phyloP scores from a whole-genome alignment of 75 land plant genomes.

The Sequoia sempervirens region DNA sequence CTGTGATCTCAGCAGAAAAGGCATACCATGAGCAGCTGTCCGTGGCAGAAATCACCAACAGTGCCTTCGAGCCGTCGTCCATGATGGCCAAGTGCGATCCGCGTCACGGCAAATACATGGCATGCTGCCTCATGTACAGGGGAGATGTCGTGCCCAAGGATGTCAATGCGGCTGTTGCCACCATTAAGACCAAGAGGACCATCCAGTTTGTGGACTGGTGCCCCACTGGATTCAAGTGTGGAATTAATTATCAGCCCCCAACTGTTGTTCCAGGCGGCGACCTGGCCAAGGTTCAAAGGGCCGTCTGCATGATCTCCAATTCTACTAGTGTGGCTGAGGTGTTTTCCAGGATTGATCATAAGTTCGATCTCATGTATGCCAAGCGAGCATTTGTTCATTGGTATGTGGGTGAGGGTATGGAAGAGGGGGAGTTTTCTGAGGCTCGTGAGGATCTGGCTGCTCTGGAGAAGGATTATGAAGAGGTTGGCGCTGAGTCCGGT shows the following conservation, averaged over 20 bases:
- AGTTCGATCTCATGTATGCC: background rate
- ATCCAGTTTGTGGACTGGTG: slow-evolving; percentile 14
- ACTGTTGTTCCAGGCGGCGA: slow-evolving; percentile 65
- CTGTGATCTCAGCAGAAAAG: no score
- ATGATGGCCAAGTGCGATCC: no score
- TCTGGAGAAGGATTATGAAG: slow-evolving; percentile 30
- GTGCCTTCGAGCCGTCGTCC: no score
- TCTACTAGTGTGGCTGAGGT: slow-evolving; percentile 10
- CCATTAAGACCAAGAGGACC: no score
- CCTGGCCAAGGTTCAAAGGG: slow-evolving; percentile 60
- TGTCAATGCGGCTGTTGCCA: no score
- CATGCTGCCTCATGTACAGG: no score
- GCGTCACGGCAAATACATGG: no score
- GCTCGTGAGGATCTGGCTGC: slow-evolving; percentile 17
- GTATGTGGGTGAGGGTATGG: slow-evolving; percentile 38
- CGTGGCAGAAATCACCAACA: no score
- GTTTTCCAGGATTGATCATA: slow-evolving; percentile 23
- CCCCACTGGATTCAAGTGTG: slow-evolving; percentile 58
- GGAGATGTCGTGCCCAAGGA: no score
- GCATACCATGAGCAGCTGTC: no score
- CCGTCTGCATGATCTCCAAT: slow-evolving; percentile 55
- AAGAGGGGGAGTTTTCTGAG: slow-evolving; percentile 40
- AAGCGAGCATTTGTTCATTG: slow-evolving; percentile 20
- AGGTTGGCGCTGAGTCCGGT: slow-evolving; percentile 43
- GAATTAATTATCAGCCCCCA: slow-evolving; percentile 56